phyloP scores from a whole-genome alignment of 306 rosid genomes.

The Ceratonia siliqua region DNA sequence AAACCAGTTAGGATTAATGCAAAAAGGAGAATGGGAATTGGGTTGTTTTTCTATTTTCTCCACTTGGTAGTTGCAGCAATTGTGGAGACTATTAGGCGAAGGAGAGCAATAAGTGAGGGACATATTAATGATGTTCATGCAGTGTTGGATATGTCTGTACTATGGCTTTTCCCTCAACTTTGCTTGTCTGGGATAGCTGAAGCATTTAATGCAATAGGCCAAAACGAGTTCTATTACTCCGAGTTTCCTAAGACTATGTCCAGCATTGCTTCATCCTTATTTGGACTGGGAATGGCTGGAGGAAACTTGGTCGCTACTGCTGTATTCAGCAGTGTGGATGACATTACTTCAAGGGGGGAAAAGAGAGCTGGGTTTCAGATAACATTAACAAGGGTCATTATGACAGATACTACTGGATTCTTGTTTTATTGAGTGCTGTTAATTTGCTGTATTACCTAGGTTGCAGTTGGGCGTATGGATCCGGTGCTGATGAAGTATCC shows the following conservation, averaged over 20 bases:
- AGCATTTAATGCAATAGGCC: constrained; percentile 68
- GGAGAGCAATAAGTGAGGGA: constrained; percentile 48
- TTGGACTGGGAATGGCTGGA: constrained; percentile 56
- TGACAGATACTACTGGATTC: constrained; percentile 60
- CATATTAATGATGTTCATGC: constrained; percentile 32
- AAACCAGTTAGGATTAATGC: constrained; percentile 47
- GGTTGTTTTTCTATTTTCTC: constrained; percentile 44
- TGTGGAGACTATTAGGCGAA: constrained; percentile 48
- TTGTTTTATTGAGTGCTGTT: constrained; percentile 44
- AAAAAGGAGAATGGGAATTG: constrained; percentile 66
- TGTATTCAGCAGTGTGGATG: constrained; percentile 44
- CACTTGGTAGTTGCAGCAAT: constrained; percentile 47
- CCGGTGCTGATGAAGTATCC: constrained; percentile 39
- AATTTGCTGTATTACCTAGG: constrained; percentile 48
- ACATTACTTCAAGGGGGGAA: constrained; percentile 61
- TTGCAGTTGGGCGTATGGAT: constrained; percentile 75
- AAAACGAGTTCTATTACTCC: constrained; percentile 66
- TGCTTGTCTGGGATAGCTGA: constrained; percentile 63
- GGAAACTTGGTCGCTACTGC: constrained; percentile 55
- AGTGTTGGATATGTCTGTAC: constrained; percentile 58
- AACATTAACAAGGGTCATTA: constrained; percentile 57
- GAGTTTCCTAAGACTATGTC: constrained; percentile 72
- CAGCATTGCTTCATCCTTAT: constrained; percentile 54
- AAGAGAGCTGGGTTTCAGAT: constrained; percentile 60
- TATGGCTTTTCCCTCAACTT: constrained; percentile 68